These are phyloP conservation scores for Lipomyces yarrowii DNA, from an alignment of 1,139 yeast genomes.

Conservation along the genomic window DNA sequence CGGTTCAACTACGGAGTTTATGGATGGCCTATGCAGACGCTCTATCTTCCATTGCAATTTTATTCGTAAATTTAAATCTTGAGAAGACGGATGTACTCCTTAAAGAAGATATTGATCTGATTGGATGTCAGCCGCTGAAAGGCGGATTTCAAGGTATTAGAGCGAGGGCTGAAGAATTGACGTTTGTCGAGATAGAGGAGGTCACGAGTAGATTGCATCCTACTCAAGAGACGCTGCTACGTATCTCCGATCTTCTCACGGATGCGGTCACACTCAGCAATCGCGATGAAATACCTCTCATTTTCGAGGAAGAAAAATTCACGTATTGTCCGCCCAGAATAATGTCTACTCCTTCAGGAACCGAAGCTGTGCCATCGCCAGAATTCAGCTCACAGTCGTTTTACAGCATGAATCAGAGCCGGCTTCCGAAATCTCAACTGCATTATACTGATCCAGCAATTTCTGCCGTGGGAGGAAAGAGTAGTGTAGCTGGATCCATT, in stretches of 20 bases:
- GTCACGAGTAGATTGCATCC: constrained; percentile 19
- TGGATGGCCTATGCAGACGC: constrained; percentile 27
- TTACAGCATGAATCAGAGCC: background rate
- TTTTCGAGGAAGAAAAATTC: constrained; percentile 14
- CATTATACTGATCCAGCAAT: constrained; percentile 6
- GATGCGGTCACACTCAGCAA: constrained; percentile 24
- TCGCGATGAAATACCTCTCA: constrained; percentile 19
- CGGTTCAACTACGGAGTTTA: background rate
- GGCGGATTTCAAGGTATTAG: constrained; percentile 21
- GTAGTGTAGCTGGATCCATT: background rate
- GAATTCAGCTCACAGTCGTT: constrained; percentile 12
- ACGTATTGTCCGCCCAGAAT: constrained; percentile 8
- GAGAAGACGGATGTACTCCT: constrained; percentile 21
- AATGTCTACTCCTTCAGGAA: constrained; percentile 10
- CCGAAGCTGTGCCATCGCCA: constrained; percentile 7
- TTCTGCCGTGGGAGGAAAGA: background rate
- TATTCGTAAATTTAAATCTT: constrained; percentile 15
- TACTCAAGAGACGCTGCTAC: constrained; percentile 20
- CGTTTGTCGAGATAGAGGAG: constrained; percentile 16
- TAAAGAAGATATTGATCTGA: constrained; percentile 31
- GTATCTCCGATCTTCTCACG: constrained; percentile 28
- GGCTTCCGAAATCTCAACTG: background rate
- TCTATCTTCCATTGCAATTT: constrained; percentile 19
- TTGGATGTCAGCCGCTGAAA: constrained; percentile 30
- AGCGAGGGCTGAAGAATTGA: constrained; percentile 6